phyloP scores from a whole-genome alignment of 192 early-diverging fungal genomes.

The Chytriomyces hyalinus region DNA sequence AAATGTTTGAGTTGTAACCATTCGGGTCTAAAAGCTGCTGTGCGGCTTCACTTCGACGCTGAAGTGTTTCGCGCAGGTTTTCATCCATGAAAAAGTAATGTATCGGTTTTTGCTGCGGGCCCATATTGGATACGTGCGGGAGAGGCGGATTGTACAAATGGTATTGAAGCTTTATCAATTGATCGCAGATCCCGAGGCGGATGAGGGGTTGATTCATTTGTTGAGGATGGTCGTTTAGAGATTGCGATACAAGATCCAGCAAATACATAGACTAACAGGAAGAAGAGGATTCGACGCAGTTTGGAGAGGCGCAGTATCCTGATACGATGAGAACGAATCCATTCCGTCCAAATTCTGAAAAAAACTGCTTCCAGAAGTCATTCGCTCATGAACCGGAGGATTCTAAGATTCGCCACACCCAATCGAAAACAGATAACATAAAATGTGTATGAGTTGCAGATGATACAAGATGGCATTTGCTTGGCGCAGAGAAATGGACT shows the following conservation, averaged over 20 bases:
- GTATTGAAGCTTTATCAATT: constrained; percentile 68
- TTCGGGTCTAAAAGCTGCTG: constrained; percentile 48
- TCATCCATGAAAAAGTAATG: constrained; percentile 88
- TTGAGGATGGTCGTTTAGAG: background rate
- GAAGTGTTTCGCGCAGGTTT: constrained; percentile 78
- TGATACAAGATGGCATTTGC: too few species aligned
- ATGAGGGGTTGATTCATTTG: too few species aligned
- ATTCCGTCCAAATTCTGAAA: too few species aligned
- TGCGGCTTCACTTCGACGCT: constrained; percentile 68
- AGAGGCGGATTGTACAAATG: constrained; percentile 77
- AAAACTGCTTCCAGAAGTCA: too few species aligned
- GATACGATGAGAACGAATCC: too few species aligned
- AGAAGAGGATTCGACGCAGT: constrained; percentile 28
- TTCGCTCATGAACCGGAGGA: too few species aligned
- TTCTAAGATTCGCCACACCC: too few species aligned
- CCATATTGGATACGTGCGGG: constrained; percentile 71
- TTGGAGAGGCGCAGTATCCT: background rate
- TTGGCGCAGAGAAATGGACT: background rate
- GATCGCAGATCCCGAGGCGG: too few species aligned
- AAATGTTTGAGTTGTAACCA: constrained; percentile 35
- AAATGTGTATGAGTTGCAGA: too few species aligned
- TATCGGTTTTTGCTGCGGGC: constrained; percentile 77
- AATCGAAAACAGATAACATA: too few species aligned
- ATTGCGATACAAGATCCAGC: background rate
- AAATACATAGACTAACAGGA: constrained; percentile 35